Conservation (phyloP, 2,329 filamentous ascomycete genomes). For the Stemphylium beticola region DNA sequence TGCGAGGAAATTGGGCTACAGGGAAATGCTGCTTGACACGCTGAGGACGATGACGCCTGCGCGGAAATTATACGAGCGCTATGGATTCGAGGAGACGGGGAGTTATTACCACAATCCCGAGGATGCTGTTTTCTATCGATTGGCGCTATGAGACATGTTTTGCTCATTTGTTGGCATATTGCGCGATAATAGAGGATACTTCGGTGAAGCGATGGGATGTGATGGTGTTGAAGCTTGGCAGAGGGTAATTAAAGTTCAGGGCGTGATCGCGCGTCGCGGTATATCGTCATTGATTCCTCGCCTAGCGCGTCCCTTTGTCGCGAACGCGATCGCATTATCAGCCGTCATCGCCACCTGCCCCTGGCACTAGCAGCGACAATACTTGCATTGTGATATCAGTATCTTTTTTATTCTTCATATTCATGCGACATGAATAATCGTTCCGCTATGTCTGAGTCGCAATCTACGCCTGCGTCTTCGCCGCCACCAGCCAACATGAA, state of each 20-base stretch:
- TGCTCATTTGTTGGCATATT: background rate
- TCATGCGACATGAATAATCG: constrained; percentile 30
- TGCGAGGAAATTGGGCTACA: constrained; percentile 58
- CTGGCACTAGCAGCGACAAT: constrained; percentile 6
- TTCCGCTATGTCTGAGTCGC: constrained; percentile 27
- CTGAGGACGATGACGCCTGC: constrained; percentile 60
- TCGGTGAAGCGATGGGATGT: background rate
- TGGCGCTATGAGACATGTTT: constrained; percentile 28
- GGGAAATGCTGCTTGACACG: constrained; percentile 63
- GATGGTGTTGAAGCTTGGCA: constrained; percentile 10
- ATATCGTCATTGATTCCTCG: constrained; percentile 29
- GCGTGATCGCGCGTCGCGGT: constrained; percentile 39
- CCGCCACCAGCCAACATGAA: constrained; percentile 41
- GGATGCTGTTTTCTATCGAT: constrained; percentile 60
- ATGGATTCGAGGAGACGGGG: constrained; percentile 60
- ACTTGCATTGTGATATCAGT: background rate
- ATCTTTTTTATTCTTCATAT: background rate
- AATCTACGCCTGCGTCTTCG: constrained; percentile 44
- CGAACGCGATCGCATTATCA: constrained; percentile 14
- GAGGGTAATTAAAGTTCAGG: constrained; percentile 13
- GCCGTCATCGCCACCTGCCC: constrained; percentile 15
- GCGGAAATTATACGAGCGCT: constrained; percentile 55
- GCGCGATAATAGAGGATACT: background rate
- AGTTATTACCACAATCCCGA: constrained; percentile 63
- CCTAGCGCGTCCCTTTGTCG: constrained; percentile 32